Percentiles rank a stretch among this genome's conserved stretches.
Evolutionary conservation across 1,139 yeast species (phyloP).

Genomic region (Hyphopichia fennica): DNA sequence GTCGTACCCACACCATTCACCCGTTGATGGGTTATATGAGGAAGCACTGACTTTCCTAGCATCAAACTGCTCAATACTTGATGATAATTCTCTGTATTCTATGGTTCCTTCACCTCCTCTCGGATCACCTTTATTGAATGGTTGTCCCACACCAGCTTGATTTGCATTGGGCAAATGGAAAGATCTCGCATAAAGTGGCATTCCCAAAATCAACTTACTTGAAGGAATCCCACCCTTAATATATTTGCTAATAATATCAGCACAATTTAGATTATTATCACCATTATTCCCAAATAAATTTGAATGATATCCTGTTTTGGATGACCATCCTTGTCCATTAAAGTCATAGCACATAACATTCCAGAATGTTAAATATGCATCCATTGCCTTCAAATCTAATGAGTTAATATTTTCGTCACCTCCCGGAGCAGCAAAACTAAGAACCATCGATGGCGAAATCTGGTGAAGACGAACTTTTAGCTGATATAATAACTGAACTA

Average conservation of each 20-base stretch:
- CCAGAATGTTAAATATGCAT: slow-evolving; percentile 63
- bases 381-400: slow-evolving; percentile 53
- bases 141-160: slow-evolving; percentile 35
- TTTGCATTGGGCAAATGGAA: slow-evolving; percentile 47
- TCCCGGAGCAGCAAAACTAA: slow-evolving; percentile 81
- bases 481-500: slow-evolving; percentile 43
- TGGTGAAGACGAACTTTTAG: slow-evolving; percentile 44
- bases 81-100: slow-evolving; percentile 55
- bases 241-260: slow-evolving; percentile 50
- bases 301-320: slow-evolving; percentile 62
- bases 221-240: slow-evolving; percentile 41
- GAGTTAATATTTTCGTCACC: slow-evolving; percentile 44
- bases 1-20: slow-evolving; percentile 65
- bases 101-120: slow-evolving; percentile 52
- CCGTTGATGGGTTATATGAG: slow-evolving; percentile 42
- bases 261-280: slow-evolving; percentile 48
- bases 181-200: slow-evolving; percentile 84
- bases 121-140: slow-evolving; percentile 41
- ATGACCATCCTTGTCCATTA: slow-evolving; percentile 72
- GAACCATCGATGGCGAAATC: slow-evolving; percentile 24
- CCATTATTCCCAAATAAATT: slow-evolving; percentile 54
- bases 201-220: slow-evolving; percentile 69
- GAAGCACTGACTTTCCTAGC: slow-evolving; percentile 55
- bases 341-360: slow-evolving; percentile 92
- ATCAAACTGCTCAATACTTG: slow-evolving; percentile 52